A percentile compares a stretch with the other conserved stretches of the same genome.
phyloP scores from a whole-genome alignment of 331 rosid genomes.

The Acacia concinna region DNA sequence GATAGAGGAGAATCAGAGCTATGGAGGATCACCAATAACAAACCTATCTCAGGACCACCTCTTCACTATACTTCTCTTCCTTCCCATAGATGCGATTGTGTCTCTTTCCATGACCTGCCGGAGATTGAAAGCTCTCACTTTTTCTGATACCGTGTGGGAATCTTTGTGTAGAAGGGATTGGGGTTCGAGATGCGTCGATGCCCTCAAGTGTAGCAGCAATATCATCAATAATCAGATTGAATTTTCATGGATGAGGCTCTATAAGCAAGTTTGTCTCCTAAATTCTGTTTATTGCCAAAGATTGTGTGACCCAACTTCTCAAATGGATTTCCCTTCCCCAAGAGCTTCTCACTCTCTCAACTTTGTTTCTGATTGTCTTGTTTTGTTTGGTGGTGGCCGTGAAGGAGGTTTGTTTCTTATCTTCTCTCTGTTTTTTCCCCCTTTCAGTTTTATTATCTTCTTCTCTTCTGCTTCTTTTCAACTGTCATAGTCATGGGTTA shows the following conservation, averaged over 20 bases:
- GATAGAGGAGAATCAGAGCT: slow-evolving; percentile 55
- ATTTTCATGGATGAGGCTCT: slow-evolving; percentile 75
- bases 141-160: slow-evolving; percentile 76
- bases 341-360: slow-evolving; percentile 98
- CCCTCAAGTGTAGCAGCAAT: slow-evolving; percentile 44
- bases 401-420: slow-evolving; percentile 78
- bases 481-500: slow-evolving; percentile 14
- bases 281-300: slow-evolving; percentile 59
- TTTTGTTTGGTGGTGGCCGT: slow-evolving; percentile 85
- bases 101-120: slow-evolving; percentile 79
- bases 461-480: slow-evolving; percentile 13
- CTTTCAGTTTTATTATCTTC: neutral
- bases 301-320: slow-evolving; percentile 43
- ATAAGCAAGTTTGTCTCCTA: slow-evolving; percentile 56
- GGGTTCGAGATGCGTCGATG: slow-evolving; percentile 64
- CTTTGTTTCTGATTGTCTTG: slow-evolving; percentile 77
- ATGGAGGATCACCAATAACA: slow-evolving; percentile 66
- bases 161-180: slow-evolving; percentile 72
- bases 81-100: slow-evolving; percentile 73
- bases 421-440: neutral
- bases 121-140: slow-evolving; percentile 57
- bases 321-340: slow-evolving; percentile 58
- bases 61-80: slow-evolving; percentile 59
- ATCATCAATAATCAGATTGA: slow-evolving; percentile 26
- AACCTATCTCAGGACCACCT: slow-evolving; percentile 70